phyloP scores from a whole-genome alignment of 73 alveolate species.

The Paramecium sonneborni region DNA sequence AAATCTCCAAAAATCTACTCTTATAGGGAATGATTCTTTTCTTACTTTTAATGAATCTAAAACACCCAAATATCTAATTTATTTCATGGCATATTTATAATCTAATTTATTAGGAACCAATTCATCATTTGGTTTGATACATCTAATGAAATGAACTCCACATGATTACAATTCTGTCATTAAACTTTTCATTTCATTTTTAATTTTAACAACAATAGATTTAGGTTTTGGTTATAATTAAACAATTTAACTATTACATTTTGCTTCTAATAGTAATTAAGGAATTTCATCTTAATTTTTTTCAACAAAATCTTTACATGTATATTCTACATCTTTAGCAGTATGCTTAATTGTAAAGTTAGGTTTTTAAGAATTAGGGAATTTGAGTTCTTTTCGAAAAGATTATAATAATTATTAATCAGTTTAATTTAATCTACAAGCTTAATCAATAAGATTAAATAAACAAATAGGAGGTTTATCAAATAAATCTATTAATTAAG shows the following conservation, averaged over 20 bases:
- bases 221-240: constrained; percentile 54
- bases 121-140: constrained; percentile 95
- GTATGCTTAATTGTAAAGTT: constrained; percentile 78
- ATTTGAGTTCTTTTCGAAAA: constrained; percentile 61
- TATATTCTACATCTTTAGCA: constrained; percentile 92
- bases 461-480: constrained; percentile 78
- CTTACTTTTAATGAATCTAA: constrained; percentile 93
- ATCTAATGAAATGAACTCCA: constrained; percentile 92
- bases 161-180: constrained; percentile 87
- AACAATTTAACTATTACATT: not conserved
- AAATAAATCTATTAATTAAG: constrained; percentile 64
- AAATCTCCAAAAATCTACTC: constrained; percentile 86
- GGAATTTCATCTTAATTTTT: constrained; percentile 92
- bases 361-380: not conserved
- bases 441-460: constrained; percentile 78
- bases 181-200: constrained; percentile 87
- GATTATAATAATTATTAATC: constrained; percentile 19
- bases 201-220: constrained; percentile 86
- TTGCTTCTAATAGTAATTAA: not conserved
- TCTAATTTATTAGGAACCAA: constrained; percentile 74
- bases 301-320: constrained; percentile 83
- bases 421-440: constrained; percentile 53
- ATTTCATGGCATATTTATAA: constrained; percentile 79
- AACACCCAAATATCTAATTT: constrained; percentile 96
- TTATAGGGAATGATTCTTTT: constrained; percentile 91